Percentiles rank a stretch among this genome's conserved stretches.
These are phyloP conservation scores for Hygrophorus pudorinus DNA, from an alignment of 768 basidiomycete species.

Conservation along the genomic window DNA sequence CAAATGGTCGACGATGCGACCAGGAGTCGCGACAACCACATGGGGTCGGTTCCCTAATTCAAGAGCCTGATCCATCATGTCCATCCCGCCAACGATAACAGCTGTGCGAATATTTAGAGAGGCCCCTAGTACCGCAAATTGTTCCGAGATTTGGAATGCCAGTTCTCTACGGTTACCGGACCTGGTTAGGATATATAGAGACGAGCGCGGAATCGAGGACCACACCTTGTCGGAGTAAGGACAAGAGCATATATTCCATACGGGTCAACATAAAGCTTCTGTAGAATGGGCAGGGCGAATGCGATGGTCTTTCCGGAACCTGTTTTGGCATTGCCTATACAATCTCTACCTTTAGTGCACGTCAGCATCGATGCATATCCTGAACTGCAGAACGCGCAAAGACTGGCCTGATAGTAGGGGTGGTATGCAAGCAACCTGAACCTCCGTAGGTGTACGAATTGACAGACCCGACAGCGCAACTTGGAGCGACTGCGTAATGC, in stretches of 20 bases:
- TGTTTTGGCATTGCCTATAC: slow-evolving; percentile 96
- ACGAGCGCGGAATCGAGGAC: not conserved
- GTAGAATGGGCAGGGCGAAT: slow-evolving; percentile 91
- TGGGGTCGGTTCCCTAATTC: slow-evolving; percentile 83
- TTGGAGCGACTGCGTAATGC: slow-evolving; percentile 50
- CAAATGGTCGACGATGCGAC: slow-evolving; percentile 86
- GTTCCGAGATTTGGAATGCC: slow-evolving; percentile 95
- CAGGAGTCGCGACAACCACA: slow-evolving; percentile 92
- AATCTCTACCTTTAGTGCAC: slow-evolving; percentile 65
- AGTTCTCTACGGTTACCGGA: slow-evolving; percentile 56
- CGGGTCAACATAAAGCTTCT: slow-evolving; percentile 79
- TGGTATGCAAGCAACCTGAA: slow-evolving; percentile 87
- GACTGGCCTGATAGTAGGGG: slow-evolving; percentile 66
- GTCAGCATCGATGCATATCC: not conserved
- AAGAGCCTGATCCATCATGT: slow-evolving; percentile 90
- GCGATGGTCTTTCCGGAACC: slow-evolving; percentile 98
- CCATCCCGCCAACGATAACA: slow-evolving; percentile 96
- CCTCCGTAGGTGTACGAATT: slow-evolving; percentile 74
- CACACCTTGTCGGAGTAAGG: slow-evolving; percentile 88
- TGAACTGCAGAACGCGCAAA: not conserved
- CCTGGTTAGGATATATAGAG: not conserved
- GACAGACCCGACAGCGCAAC: slow-evolving; percentile 71
- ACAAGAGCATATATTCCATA: slow-evolving; percentile 93
- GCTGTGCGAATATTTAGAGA: slow-evolving; percentile 75
- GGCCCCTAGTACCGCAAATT: slow-evolving; percentile 84